A percentile compares a stretch with the other conserved stretches of the same genome.
Evolutionary conservation across 768 basidiomycete species (phyloP).

Genomic region (Suillus hirtellus): DNA sequence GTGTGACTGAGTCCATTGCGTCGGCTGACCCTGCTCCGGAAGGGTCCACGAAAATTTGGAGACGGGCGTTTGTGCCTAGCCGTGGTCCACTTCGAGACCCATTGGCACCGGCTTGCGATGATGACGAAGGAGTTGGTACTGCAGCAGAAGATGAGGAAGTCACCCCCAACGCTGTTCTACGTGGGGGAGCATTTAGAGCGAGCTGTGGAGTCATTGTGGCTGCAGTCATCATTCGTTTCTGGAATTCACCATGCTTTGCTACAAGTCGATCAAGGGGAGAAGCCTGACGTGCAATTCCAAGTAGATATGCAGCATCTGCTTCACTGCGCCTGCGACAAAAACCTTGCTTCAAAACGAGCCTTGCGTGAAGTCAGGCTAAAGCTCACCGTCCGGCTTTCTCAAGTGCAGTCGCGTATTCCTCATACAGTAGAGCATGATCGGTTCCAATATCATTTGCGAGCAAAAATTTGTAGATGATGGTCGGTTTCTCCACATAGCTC

Average conservation of each 20-base stretch:
- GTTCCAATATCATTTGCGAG: conserved; percentile 91
- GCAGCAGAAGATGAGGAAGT: conserved; percentile 39
- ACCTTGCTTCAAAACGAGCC: conserved; percentile 24
- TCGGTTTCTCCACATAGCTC: conserved; percentile 86
- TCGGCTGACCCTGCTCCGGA: conserved; percentile 49
- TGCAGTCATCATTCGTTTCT: conserved; percentile 82
- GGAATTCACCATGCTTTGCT: conserved; percentile 80
- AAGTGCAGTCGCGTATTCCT: conserved; percentile 85
- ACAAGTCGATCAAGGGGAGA: conserved; percentile 79
- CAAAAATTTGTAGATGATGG: conserved; percentile 86
- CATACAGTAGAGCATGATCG: conserved; percentile 77
- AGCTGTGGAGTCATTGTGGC: conserved; percentile 39
- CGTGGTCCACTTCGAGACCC: conserved; percentile 32
- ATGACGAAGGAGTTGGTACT: conserved; percentile 22
- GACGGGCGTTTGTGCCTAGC: conserved; percentile 51
- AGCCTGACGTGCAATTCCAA: conserved; percentile 86
- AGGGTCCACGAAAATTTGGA: conserved; percentile 77
- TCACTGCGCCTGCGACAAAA: conserved; percentile 64
- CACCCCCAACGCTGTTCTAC: conserved; percentile 49
- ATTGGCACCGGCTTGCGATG: conserved; percentile 30
- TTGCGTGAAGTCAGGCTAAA: conserved; percentile 25
- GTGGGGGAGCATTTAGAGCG: conserved; percentile 35
- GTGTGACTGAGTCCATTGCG: conserved; percentile 42
- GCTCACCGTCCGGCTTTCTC: conserved; percentile 81
- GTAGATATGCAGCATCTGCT: conserved; percentile 85